Evolutionary conservation across 2,329 filamentous ascomycete species (phyloP).

Genomic region (Pseudogymnoascus sp.): DNA sequence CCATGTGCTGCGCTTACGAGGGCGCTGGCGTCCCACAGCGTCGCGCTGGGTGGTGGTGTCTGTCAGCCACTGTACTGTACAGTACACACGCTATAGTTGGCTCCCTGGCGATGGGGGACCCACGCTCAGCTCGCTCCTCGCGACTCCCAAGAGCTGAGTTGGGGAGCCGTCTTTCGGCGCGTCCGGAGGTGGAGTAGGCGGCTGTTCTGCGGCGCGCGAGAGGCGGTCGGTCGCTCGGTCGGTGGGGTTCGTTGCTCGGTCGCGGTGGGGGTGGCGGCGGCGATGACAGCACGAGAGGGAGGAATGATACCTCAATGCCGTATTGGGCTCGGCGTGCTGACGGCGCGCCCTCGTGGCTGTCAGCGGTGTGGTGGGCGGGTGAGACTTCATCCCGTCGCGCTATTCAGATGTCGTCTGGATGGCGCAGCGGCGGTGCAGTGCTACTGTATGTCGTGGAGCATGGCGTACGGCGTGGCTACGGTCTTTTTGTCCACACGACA

Average conservation of each 20-base stretch:
- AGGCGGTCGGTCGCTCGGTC: neutral
- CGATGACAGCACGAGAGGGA: neutral
- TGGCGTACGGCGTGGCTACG: neutral
- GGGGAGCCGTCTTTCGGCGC: neutral
- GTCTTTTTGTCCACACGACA: neutral
- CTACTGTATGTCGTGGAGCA: neutral
- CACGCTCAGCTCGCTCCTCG: neutral
- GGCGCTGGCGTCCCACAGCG: neutral
- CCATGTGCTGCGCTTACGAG: neutral
- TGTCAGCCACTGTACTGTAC: neutral
- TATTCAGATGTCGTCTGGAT: neutral
- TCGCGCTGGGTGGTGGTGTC: neutral
- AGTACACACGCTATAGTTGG: neutral
- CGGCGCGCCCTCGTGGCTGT: neutral
- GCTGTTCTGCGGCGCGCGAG: neutral
- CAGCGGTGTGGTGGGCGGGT: neutral
- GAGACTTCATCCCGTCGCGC: neutral
- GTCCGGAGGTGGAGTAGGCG: neutral
- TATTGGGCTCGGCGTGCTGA: neutral
- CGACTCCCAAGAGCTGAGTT: neutral
- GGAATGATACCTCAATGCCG: neutral
- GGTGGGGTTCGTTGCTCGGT: neutral
- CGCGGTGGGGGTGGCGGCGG: neutral
- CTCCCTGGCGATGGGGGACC: neutral
- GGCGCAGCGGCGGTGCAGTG: neutral